Conservation (phyloP, 2,329 filamentous ascomycete genomes). For the Metarhizium anisopliae region DNA sequence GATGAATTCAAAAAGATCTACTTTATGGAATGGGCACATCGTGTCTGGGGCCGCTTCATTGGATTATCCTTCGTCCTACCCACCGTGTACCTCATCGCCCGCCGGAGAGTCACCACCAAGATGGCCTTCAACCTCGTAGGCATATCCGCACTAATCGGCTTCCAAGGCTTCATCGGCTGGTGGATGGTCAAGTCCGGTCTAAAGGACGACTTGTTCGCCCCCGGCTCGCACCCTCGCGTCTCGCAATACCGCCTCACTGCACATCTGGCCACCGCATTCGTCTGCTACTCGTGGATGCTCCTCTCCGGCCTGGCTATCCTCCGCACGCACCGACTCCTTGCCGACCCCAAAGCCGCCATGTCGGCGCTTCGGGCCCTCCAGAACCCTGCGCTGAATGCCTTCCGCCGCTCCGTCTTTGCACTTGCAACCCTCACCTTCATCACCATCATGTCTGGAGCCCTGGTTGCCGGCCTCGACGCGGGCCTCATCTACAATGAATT, state of each 20-base stretch:
- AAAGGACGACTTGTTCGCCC: constrained; percentile 89
- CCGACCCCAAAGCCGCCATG: constrained; percentile 54
- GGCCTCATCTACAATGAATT: constrained; percentile 99
- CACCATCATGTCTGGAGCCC: constrained; percentile 86
- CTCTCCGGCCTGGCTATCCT: constrained; percentile 79
- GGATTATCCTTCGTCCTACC: constrained; percentile 85
- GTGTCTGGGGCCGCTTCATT: constrained; percentile 87
- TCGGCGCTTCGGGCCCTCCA: constrained; percentile 53
- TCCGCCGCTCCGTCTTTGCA: constrained; percentile 63
- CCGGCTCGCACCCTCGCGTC: constrained; percentile 83
- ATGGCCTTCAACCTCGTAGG: constrained; percentile 73
- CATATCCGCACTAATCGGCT: constrained; percentile 83
- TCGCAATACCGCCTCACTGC: constrained; percentile 88
- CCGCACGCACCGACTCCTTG: constrained; percentile 63
- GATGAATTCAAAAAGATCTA: constrained; percentile 98
- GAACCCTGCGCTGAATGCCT: constrained; percentile 58
- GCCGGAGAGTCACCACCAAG: constrained; percentile 64
- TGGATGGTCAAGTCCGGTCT: constrained; percentile 99
- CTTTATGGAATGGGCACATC: constrained; percentile 98
- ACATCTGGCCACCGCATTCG: constrained; percentile 82
- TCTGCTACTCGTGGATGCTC: constrained; percentile 92
- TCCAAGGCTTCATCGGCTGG: constrained; percentile 94
- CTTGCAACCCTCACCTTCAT: constrained; percentile 71
- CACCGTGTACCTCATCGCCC: constrained; percentile 77
- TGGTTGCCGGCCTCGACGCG: constrained; percentile 91